Evolutionary conservation across 2,329 filamentous ascomycete species (phyloP).

Genomic region (Phaeosphaeria sp.): DNA sequence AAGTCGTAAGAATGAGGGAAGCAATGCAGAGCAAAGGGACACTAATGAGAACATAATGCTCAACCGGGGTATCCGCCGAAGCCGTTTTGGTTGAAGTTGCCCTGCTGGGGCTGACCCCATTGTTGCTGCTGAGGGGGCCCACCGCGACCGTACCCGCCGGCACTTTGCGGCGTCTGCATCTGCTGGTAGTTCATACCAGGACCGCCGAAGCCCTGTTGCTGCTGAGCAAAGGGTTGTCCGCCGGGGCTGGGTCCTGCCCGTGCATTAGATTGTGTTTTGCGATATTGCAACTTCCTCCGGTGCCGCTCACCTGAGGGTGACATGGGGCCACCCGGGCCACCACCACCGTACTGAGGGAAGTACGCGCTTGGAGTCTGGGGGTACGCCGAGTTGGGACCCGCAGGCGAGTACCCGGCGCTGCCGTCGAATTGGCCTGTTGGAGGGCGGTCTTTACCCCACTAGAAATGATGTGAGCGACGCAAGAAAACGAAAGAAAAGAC

Average conservation of each 20-base stretch:
- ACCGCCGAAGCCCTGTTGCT: constrained; percentile 67
- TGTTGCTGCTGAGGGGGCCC: constrained; percentile 61
- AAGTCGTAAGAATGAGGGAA: constrained; percentile 40
- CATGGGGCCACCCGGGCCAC: constrained; percentile 60
- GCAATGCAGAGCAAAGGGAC: constrained; percentile 37
- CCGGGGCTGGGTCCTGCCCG: constrained; percentile 62
- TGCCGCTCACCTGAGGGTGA: constrained; percentile 62
- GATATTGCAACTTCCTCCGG: constrained; percentile 44
- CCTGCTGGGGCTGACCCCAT: constrained; percentile 60
- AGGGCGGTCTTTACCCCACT: constrained; percentile 99
- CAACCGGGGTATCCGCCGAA: constrained; percentile 69
- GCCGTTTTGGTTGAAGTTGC: constrained; percentile 59
- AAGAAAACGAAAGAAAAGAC: constrained; percentile 22
- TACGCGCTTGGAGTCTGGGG: constrained; percentile 80
- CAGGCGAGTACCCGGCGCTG: constrained; percentile 68
- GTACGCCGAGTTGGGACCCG: constrained; percentile 76
- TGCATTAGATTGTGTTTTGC: constrained; percentile 47
- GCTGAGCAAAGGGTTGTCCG: constrained; percentile 67
- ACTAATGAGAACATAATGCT: constrained; percentile 21
- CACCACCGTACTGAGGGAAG: constrained; percentile 92
- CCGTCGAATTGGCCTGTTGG: constrained; percentile 83
- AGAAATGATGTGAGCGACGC: constrained; percentile 42
- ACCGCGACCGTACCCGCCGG: constrained; percentile 84
- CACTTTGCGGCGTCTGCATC: constrained; percentile 64
- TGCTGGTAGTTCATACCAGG: constrained; percentile 58